Base-by-base conservation (phyloP, 2,329 filamentous ascomycete genomes). In the Fusarium tuaranense region DNA sequence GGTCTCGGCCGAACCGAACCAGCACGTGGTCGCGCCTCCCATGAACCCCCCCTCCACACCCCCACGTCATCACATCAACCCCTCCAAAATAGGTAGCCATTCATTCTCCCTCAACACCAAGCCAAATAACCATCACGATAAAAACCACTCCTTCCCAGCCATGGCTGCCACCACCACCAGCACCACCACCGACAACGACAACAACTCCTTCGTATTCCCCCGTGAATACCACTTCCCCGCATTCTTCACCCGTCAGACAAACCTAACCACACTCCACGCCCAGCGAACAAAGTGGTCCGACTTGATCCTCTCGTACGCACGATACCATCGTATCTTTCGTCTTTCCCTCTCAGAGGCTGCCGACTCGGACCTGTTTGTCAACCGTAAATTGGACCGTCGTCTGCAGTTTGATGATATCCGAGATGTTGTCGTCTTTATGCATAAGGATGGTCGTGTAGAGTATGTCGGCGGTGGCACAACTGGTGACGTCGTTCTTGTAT, bases 201-300 rank as follows among this genome's bases (percentile, higher is more conserved):
- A 72, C 55, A 14, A 5, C 18, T 65, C 83, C 78, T 92, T 92
- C 82, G 65, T 77, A 44, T 92, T 91, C 82, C 91, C 91, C 5
- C 87, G 86, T 76, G 89, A 91, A 82, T 93, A 95, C 88, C 86
- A 87, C 85, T 96, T 95, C 86, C 94, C 94, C 0, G 92, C 94
- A 80, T 95, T 97, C 91, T 97, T 94, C 90, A 95, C 93, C 66
- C 91, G 91, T 65, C 94, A 97, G 83, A 90, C 92, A 39, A 94
- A 94, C 85, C 87, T 91, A 71, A 89, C 89, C 34, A 96, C 93
- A 12, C 92, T 89, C 80, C 90, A 92, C 83, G 91, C 92, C 55
- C 94, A 97, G 81, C 91, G 95, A 71, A 87, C 89, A 69, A 95
- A 95, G 84, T 99, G 97, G 97, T 92, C 93, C n/a, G 83, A 90